Evolutionary conservation across 2,329 filamentous ascomycete genomes (phyloP), one percentile per base, ranked within the genome.

Genomic region (Talaromyces atroroseus): DNA sequence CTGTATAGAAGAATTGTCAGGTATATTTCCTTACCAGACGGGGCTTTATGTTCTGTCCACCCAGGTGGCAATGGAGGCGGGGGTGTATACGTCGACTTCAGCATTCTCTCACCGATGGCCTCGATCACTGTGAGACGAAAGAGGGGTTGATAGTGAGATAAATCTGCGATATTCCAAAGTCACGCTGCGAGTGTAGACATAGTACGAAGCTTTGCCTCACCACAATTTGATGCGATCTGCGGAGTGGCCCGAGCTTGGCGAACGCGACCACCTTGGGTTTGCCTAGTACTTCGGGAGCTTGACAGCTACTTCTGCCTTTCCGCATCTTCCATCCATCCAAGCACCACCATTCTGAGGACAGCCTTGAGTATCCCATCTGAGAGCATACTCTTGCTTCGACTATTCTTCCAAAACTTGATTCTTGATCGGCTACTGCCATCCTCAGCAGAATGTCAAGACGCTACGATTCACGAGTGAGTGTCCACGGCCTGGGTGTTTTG

Each of bases 21-120:
- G 18, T 1, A 8, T 52, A 40, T 44, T 11, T 18, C 10, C 23
- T 56, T 72, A 83, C 84, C 84, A 51, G 87, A 87, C 5, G 91
- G 92, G 52, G 92, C 90, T 73, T 86, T 92, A 75, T 96, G 91
- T 72, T 95, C 89, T n/a, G 88, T 90, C 92, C 92, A 96, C 61
- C 90, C 91, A 45, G 86, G 79, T 26, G 86, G 87, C 0, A 96
- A 78, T 36, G 88, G 83, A 47, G 82, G 78, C 10, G 81, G 80
- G 21, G 84, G 79, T 59, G 82, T 84, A 72, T 92, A 85, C n/a
- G 89, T 92, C 20, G 87, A 89, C 68, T 85, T 90, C 49, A 92
- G 77, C 87, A 90, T 90, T 47, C 44, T 66, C 6, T 34, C 32
- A 42, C 26, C 45, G 38, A 50, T 50, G 23, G 20, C 1, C 20